These are phyloP conservation scores for Boletus reticuloceps DNA, from an alignment of 768 basidiomycete species.

Conservation along the genomic window DNA sequence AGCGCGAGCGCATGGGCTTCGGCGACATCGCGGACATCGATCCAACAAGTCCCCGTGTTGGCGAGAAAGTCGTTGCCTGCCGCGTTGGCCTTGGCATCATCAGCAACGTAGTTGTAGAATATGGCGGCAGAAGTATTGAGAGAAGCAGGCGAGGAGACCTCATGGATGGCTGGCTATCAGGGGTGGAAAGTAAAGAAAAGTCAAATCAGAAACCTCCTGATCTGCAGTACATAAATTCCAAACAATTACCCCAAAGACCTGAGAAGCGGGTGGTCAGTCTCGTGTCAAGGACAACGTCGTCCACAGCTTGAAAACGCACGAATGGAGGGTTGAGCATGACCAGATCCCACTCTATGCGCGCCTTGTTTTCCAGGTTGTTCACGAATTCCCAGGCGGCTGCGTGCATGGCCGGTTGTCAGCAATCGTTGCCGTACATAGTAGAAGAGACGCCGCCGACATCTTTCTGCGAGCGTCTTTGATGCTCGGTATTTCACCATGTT, in stretches of 20 bases:
- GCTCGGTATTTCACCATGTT: slow-evolving; percentile 47
- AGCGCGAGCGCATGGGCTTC: slow-evolving; percentile 53
- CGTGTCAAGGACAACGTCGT: too few relatives aligned
- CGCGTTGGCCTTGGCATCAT: slow-evolving; percentile 16
- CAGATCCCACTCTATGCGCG: slow-evolving; percentile 38
- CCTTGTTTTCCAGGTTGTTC: slow-evolving; percentile 28
- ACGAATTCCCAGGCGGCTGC: slow-evolving; percentile 50
- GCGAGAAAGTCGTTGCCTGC: slow-evolving; percentile 25
- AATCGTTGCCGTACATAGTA: neutral
- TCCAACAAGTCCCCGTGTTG: slow-evolving; percentile 32
- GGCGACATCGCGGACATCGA: slow-evolving; percentile 57
- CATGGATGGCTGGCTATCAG: slow-evolving; percentile 43
- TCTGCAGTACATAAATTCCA: neutral
- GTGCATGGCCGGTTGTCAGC: neutral
- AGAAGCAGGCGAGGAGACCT: slow-evolving; percentile 30
- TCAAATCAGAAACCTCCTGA: neutral
- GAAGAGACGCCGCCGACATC: slow-evolving; percentile 31
- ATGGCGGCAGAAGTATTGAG: slow-evolving; percentile 40
- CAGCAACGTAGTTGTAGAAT: slow-evolving; percentile 35
- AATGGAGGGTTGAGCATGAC: slow-evolving; percentile 39
- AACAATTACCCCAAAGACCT: slow-evolving; percentile 31
- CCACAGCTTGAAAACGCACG: slow-evolving; percentile 16
- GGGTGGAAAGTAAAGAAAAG: neutral
- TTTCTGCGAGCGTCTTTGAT: slow-evolving; percentile 66
- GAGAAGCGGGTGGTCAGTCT: neutral